phyloP scores from a whole-genome alignment of 164 flowering plant genomes.

The Vitis rupestris region DNA sequence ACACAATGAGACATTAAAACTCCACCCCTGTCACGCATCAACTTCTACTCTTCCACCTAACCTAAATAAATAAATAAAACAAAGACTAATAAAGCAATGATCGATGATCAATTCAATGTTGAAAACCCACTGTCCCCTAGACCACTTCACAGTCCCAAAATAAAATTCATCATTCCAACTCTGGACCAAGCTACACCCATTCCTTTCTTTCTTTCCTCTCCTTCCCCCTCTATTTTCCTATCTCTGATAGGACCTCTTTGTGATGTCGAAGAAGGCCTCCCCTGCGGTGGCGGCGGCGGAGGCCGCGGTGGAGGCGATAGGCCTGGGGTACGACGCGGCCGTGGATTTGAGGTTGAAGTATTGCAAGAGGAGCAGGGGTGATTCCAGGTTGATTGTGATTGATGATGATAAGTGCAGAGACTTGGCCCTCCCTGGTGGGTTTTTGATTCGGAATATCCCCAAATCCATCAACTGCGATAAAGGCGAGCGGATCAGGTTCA shows the following conservation, averaged over 20 bases:
- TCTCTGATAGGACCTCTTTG: neutral
- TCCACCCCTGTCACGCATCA: too few relatives aligned
- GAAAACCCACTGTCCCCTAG: too few relatives aligned
- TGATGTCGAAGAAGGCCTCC: constrained; percentile 3
- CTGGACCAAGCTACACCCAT: neutral
- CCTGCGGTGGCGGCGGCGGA: constrained; percentile 21
- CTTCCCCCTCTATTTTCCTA: neutral
- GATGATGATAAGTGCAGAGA: constrained; percentile 10
- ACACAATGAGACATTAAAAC: too few relatives aligned
- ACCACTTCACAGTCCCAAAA: too few relatives aligned
- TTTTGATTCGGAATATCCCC: constrained; percentile 20
- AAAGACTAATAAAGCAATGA: too few relatives aligned
- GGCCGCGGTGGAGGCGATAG: constrained; percentile 23
- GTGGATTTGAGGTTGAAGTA: constrained; percentile 25
- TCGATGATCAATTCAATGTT: too few relatives aligned
- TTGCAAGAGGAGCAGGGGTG: constrained; percentile 18
- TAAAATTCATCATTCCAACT: too few relatives aligned
- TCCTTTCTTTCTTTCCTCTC: neutral
- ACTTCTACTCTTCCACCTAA: too few relatives aligned
- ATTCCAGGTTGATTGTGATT: constrained; percentile 16
- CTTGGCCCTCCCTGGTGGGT: constrained; percentile 20
- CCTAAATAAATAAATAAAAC: too few relatives aligned
- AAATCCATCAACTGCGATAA: constrained; percentile 33
- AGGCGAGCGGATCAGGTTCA: constrained; percentile 28
- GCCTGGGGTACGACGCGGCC: constrained; percentile 30